These are phyloP conservation scores for Saccharomycopsis javanensis DNA, from an alignment of 805 yeast genomes.

Conservation along the genomic window DNA sequence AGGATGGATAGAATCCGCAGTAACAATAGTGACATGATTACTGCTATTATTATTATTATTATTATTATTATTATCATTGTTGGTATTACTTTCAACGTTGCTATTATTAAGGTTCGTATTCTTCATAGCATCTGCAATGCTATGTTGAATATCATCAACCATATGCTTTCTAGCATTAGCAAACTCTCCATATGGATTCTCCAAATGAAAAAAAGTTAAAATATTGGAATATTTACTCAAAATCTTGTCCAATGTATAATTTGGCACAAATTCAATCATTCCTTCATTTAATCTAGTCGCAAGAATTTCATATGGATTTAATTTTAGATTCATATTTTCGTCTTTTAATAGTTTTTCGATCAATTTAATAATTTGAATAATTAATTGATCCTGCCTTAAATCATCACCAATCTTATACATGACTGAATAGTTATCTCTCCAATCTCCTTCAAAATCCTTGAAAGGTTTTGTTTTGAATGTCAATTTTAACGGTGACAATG, in stretches of 20 bases:
- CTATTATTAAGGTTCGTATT: neutral
- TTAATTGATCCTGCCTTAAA: conserved; percentile 90
- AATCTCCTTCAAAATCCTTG: neutral
- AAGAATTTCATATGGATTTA: conserved; percentile 81
- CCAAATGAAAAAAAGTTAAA: conserved; percentile 54
- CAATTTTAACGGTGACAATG: conserved; percentile 80
- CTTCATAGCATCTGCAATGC: conserved; percentile 20
- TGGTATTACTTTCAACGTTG: neutral
- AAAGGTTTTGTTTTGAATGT: conserved; percentile 50
- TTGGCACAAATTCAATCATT: conserved; percentile 88
- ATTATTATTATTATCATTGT: neutral
- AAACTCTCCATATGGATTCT: conserved; percentile 36
- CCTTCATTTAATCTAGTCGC: conserved; percentile 92
- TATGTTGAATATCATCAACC: conserved; percentile 26
- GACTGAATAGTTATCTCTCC: conserved; percentile 45
- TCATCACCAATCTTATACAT: conserved; percentile 97
- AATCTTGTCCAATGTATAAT: conserved; percentile 77
- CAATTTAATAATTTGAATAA: conserved; percentile 82
- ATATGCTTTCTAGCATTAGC: conserved; percentile 26
- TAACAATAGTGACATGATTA: conserved; percentile 21
- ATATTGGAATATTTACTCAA: conserved; percentile 68
- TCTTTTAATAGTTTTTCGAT: conserved; percentile 84
- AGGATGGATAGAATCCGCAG: conserved; percentile 34
- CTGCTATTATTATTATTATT: neutral
- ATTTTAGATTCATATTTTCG: conserved; percentile 80